Evolutionary conservation across 1,284 basidiomycete genomes (phyloP), one percentile per base, ranked within the genome.

Genomic region (Sporisorium reilianum): DNA sequence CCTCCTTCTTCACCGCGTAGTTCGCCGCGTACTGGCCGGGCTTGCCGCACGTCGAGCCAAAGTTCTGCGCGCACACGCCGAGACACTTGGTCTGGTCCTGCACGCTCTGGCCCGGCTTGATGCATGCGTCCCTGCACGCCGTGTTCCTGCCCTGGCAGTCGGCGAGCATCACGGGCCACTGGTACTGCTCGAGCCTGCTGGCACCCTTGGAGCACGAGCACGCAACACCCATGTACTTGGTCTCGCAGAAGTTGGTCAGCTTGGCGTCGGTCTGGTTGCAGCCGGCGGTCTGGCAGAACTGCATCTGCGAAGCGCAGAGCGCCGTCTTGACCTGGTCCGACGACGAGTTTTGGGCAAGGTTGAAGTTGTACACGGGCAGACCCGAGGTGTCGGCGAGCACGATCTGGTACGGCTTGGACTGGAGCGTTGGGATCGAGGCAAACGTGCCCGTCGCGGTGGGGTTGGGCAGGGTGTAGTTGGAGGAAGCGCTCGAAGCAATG

Each of bases 231-330:
- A 80, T 80, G 52, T 80, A 71, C 41, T 64, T 54, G 2, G 54
- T 63, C 40, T 84, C 75, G 74, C 82, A 84, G 41, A 84, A 82
- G 75, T 84, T 84, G 66, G 66, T 64, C n/a, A 63, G 48, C 28
- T 71, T 70, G 28, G 71, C 69, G 1, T 55, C 55, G 20, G 58
- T 57, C 18, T 67, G 64, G 50, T 62, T 65, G 61, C 82, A 84
- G 4, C 82, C 82, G 0, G 82, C 73, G 5, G 64, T 78, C 10
- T 40, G 23, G 60, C 82, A 84, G 61, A 77, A 83, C 22, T 77
- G 65, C 55, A 72, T 77, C 57, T 84, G 82, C 23, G 59, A 68
- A 1, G 60, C 51, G 51, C 82, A 84, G 32, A 82, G 72, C 5
- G 67, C 53, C 16, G 67, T 44, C 53, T 75, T 75, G 45, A 30